phyloP scores from a whole-genome alignment of 176 grass and related monocot species.

The Carex scoparia region DNA sequence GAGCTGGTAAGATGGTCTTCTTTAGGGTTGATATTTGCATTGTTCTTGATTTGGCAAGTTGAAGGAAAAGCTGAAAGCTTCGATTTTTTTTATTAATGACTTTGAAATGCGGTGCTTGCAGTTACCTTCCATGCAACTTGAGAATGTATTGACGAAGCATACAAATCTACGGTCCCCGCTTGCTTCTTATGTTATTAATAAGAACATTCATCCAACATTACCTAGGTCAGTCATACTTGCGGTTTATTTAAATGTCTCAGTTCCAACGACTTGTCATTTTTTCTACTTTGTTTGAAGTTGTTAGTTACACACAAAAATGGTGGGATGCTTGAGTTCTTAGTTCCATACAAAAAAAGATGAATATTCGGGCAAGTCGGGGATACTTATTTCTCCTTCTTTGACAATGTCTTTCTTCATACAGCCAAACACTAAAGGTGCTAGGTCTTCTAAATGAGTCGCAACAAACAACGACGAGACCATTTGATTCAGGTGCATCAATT shows the following conservation, averaged over 20 bases:
- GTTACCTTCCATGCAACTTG: constrained; percentile 73
- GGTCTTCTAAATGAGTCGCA: constrained; percentile 63
- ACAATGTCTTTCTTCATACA: constrained; percentile 33
- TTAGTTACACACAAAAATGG: neutral
- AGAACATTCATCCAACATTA: constrained; percentile 51
- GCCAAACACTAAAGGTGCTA: constrained; percentile 62
- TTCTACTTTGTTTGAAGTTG: neutral
- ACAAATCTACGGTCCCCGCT: constrained; percentile 53
- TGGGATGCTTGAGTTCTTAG: neutral
- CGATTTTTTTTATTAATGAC: constrained; percentile 31
- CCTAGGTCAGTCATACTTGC: constrained; percentile 47
- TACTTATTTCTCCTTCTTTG: constrained; percentile 6
- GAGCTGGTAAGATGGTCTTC: neutral
- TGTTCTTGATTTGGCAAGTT: constrained; percentile 17
- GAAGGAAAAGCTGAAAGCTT: neutral
- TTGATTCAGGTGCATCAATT: constrained; percentile 51
- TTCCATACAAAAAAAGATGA: neutral
- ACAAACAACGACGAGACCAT: constrained; percentile 36
- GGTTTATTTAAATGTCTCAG: neutral
- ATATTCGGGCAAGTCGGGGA: neutral
- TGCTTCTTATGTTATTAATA: constrained; percentile 66
- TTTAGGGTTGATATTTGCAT: neutral
- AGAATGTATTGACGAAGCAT: constrained; percentile 58
- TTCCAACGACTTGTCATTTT: neutral
- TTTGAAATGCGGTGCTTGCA: constrained; percentile 40